phyloP scores from a whole-genome alignment of 169 alveolate genomes.

The Fabrea salina region DNA sequence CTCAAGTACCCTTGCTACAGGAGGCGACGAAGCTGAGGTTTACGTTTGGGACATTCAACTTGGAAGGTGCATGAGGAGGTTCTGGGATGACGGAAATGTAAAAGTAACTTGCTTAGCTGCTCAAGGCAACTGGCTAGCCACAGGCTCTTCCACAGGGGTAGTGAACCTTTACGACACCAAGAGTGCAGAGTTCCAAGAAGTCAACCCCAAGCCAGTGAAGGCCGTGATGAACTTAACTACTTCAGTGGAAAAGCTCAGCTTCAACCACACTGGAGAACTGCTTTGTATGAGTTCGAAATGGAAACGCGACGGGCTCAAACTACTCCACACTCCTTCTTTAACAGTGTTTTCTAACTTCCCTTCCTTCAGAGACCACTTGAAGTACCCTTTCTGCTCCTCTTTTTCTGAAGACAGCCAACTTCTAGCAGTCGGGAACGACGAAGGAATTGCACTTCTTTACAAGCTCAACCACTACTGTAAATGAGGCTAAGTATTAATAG shows the following conservation, averaged over 20 bases:
- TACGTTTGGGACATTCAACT: conserved; percentile 60
- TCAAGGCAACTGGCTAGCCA: conserved; percentile 56
- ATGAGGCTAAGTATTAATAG: too few species aligned
- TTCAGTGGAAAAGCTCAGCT: conserved; percentile 61
- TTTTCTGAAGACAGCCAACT: conserved; percentile 55
- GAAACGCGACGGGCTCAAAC: conserved; percentile 81
- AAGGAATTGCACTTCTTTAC: conserved; percentile 61
- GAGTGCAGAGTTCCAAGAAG: conserved; percentile 35
- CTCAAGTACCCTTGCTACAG: conserved; percentile 47
- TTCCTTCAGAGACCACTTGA: conserved; percentile 55
- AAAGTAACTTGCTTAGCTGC: conserved; percentile 56
- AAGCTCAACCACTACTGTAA: conserved; percentile 34
- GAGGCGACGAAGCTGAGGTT: conserved; percentile 72
- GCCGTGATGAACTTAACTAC: conserved; percentile 80
- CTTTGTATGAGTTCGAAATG: conserved; percentile 78
- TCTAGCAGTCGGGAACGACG: conserved; percentile 70
- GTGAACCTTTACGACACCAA: conserved; percentile 61
- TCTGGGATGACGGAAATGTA: conserved; percentile 66
- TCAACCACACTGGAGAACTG: conserved; percentile 67
- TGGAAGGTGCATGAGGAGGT: conserved; percentile 61
- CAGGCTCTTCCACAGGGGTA: conserved; percentile 68
- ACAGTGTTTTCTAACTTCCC: conserved; percentile 83
- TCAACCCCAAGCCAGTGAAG: conserved; percentile 46
- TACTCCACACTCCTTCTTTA: conserved; percentile 71
- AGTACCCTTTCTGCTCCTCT: conserved; percentile 49